Base-by-base conservation (phyloP, 2,329 filamentous ascomycete genomes). In the Trichoderma koningiopsis region DNA sequence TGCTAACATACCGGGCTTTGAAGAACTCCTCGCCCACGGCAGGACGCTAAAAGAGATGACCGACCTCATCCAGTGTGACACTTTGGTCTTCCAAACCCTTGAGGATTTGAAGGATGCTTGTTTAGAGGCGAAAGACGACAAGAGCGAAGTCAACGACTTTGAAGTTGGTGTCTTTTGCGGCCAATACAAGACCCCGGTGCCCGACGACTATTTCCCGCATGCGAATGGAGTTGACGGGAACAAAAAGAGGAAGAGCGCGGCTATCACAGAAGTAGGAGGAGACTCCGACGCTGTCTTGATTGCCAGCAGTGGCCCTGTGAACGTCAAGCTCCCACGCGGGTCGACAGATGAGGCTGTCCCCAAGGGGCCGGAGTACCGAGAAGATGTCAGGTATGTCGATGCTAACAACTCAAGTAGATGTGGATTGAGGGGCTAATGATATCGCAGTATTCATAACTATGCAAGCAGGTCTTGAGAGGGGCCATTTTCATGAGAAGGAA, bases 101-200 rank as follows among this genome's bases (percentile, higher is more conserved):
- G 86, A 89, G 1, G 94, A 96, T 75, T 84, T 98, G n/a, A 90
- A 91, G 76, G 88, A 86, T 35, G 89, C 94, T 0, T 97, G 94
- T 76, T 86, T 89, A 1, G 89, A 93, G 73, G 86, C 92, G 4
- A 89, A 88, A 71, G 86, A 89, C 62, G 82, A 86, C 68, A 81
- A 86, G 71, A 81, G 83, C 40, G 78, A 80, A 43, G 77, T 87
- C 74, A 84, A 84, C 10, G 84, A 90, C 68, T 97, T 97, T 73
- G 95, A 98, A 77, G 89, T 96, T 2, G 94, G 95, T 66, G 94
- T 97, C 10, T 97, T 98, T 82, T 93, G 90, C 76, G 95, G 95
- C 57, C 88, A 89, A 72, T 97, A 97, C 79, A 85, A 92, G 71
- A 97, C 95, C 0, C 88, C 89, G 0, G 91, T 97, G 1, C 87